These are phyloP conservation scores for Gillenia trifoliata DNA, from an alignment of 306 rosid genomes.

Conservation along the genomic window DNA sequence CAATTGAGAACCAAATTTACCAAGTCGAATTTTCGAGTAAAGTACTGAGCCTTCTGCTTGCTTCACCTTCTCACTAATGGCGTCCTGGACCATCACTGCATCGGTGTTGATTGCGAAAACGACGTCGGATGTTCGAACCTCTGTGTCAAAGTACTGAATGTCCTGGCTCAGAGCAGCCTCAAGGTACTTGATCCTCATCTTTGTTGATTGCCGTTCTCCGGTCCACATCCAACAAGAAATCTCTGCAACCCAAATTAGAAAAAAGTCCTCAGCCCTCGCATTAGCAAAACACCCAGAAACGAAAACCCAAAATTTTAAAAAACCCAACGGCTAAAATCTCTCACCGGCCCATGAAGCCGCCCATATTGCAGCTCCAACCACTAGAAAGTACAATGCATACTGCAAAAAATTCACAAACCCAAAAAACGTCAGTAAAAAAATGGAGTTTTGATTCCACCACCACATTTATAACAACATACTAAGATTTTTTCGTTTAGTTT, in stretches of 20 bases:
- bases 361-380: conserved; percentile 99
- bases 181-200: conserved; percentile 89
- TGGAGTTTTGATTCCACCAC: conserved; percentile 3
- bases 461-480: too few relatives aligned
- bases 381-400: conserved; percentile 95
- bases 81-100: conserved; percentile 96
- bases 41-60: background rate
- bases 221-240: conserved; percentile 99
- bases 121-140: conserved; percentile 93
- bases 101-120: conserved; percentile 86
- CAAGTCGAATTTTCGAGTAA: background rate
- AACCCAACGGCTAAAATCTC: background rate
- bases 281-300: background rate
- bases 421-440: background rate
- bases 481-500: too few relatives aligned
- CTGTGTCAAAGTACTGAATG: conserved; percentile 81
- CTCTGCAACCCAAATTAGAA: conserved; percentile 45
- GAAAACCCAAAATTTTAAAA: background rate
- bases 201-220: conserved; percentile 91
- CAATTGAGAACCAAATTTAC: background rate
- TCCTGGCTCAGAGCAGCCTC: conserved; percentile 92
- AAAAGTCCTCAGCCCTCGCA: background rate
- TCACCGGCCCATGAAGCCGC: conserved; percentile 99
- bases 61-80: conserved; percentile 95
- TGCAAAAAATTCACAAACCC: conserved; percentile 37